Evolutionary conservation across 306 rosid species (phyloP).

Genomic region (Cicer chorassanicum): DNA sequence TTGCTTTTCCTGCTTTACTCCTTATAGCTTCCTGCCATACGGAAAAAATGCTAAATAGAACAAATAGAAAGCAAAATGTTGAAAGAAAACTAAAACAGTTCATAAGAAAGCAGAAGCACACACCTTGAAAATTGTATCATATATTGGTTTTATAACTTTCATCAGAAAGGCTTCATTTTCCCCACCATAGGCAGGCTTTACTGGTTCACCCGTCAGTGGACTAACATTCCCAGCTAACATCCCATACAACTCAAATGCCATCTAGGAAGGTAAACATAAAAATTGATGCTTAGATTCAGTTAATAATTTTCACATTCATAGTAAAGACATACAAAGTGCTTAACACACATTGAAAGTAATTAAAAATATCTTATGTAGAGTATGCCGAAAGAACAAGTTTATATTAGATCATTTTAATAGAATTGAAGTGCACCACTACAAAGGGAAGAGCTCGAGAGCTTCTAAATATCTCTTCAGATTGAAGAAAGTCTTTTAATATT

Average conservation of each 20-base stretch:
- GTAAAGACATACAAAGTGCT: conserved; percentile 16
- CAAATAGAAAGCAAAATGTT: conserved; percentile 25
- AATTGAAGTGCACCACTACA: conserved; percentile 16
- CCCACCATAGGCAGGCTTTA: conserved; percentile 94
- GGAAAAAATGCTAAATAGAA: conserved; percentile 27
- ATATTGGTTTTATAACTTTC: conserved; percentile 91
- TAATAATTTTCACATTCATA: conserved; percentile 35
- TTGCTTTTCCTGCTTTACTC: conserved; percentile 70
- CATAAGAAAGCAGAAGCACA: conserved; percentile 24
- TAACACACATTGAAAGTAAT: conserved; percentile 18
- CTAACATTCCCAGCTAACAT: conserved; percentile 90
- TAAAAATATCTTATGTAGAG: conserved; percentile 12
- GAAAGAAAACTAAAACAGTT: conserved; percentile 20
- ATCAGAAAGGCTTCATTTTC: conserved; percentile 73
- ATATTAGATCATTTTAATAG: conserved; percentile 9
- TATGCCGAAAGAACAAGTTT: conserved; percentile 2
- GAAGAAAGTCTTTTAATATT: conserved; percentile 6
- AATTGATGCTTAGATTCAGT: conserved; percentile 12
- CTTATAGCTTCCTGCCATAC: conserved; percentile 68
- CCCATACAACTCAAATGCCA: conserved; percentile 98
- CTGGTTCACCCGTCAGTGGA: conserved; percentile 84
- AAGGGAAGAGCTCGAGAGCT: background rate
- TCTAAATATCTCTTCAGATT: conserved; percentile 2
- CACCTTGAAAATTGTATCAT: conserved; percentile 79
- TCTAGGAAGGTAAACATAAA: conserved; percentile 55